phyloP scores from a whole-genome alignment of 306 rosid genomes.

The Rosa rugosa region DNA sequence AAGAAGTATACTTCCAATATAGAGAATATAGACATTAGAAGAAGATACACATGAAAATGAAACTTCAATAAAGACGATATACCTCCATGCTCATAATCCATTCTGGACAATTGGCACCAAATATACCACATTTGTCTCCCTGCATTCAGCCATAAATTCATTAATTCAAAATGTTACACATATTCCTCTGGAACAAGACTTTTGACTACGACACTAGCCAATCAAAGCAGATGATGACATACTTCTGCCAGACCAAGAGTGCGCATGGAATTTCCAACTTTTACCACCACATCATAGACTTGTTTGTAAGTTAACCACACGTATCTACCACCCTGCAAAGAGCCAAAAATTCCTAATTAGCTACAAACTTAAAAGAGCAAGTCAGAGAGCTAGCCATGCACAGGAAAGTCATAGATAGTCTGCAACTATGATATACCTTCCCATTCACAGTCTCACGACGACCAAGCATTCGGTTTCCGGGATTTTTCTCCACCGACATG shows the following conservation, averaged over 20 bases:
- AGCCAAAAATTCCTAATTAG: constrained; percentile 21
- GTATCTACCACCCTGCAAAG: constrained; percentile 65
- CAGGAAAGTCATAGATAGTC: constrained; percentile 5
- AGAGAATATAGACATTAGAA: background rate
- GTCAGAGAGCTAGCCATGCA: constrained; percentile 6
- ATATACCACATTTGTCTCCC: constrained; percentile 90
- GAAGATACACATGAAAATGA: constrained; percentile 11
- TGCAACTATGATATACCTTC: constrained; percentile 42
- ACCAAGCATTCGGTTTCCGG: constrained; percentile 77
- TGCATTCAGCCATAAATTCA: constrained; percentile 37
- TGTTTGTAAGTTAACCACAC: constrained; percentile 76
- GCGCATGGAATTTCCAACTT: constrained; percentile 81
- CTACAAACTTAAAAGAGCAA: constrained; percentile 9
- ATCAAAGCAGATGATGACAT: constrained; percentile 28
- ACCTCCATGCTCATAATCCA: constrained; percentile 99
- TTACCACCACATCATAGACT: constrained; percentile 69
- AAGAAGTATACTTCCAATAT: too few relatives aligned
- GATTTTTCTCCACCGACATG: constrained; percentile 74
- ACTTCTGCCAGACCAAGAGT: constrained; percentile 64
- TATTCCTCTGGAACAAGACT: background rate
- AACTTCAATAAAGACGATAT: constrained; percentile 8
- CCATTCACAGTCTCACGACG: constrained; percentile 62
- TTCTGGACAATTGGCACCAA: constrained; percentile 75
- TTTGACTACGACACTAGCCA: background rate
- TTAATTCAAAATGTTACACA: constrained; percentile 2